Conservation (phyloP, 2,329 filamentous ascomycete genomes). For the Chrysoporthe puriensis region DNA sequence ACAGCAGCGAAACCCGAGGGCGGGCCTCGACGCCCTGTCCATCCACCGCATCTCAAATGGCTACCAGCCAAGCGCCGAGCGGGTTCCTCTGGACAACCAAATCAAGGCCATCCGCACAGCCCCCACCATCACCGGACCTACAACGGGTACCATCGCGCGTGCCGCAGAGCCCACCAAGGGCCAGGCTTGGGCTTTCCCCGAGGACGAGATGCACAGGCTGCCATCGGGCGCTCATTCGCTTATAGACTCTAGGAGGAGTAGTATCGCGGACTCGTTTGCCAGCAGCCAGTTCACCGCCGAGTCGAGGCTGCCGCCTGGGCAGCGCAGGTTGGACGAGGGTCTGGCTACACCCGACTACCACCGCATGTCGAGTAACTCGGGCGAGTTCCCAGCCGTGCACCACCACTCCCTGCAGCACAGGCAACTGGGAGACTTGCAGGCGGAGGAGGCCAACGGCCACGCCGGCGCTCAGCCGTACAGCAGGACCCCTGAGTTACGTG, state of each 20-base stretch:
- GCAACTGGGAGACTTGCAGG: conserved; percentile 68
- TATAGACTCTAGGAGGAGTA: conserved; percentile 72
- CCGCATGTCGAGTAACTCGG: conserved; percentile 53
- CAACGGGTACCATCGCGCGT: conserved; percentile 65
- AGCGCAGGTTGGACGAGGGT: conserved; percentile 70
- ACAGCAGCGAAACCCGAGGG: conserved; percentile 65
- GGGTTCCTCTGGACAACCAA: conserved; percentile 54
- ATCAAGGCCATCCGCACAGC: conserved; percentile 65
- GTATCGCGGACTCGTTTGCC: conserved; percentile 75
- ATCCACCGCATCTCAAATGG: conserved; percentile 67
- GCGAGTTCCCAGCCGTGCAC: conserved; percentile 64
- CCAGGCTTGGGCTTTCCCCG: conserved; percentile 83
- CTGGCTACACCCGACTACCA: conserved; percentile 50
- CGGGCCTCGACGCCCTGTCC: conserved; percentile 54
- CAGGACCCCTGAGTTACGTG: conserved; percentile 77
- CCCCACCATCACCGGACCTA: conserved; percentile 75
- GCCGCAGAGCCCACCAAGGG: conserved; percentile 81
- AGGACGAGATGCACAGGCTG: conserved; percentile 64
- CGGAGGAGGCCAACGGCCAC: conserved; percentile 57
- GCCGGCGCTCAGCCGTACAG: conserved; percentile 75
- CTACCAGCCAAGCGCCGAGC: conserved; percentile 63
- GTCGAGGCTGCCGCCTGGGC: conserved; percentile 71
- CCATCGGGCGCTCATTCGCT: conserved; percentile 54
- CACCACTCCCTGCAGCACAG: conserved; percentile 79
- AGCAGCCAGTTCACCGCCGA: conserved; percentile 80